Conservation (phyloP, 164 flowering plant genomes). For the Kingdonia uniflora region DNA sequence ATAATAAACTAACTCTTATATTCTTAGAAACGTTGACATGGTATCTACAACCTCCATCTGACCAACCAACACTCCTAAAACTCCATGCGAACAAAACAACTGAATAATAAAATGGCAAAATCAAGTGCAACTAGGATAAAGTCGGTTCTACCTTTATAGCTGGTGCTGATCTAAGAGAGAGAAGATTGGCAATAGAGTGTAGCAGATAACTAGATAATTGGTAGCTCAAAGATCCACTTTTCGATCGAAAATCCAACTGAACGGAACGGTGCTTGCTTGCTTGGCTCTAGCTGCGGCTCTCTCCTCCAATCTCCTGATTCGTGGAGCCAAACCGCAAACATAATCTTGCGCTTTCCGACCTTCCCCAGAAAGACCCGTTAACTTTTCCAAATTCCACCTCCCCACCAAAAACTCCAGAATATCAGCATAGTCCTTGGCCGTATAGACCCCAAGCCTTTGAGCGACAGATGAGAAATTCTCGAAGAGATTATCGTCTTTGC, state of each 20-base stretch:
- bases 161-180: conserved; percentile 1
- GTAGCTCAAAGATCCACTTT: conserved; percentile 33
- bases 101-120: background rate
- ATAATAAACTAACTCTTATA: too few relatives aligned
- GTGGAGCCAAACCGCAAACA: conserved; percentile 45
- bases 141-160: background rate
- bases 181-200: conserved; percentile 2
- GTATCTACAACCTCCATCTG: too few relatives aligned
- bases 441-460: conserved; percentile 56
- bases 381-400: conserved; percentile 48
- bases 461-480: conserved; percentile 60
- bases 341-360: conserved; percentile 62
- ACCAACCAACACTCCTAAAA: too few relatives aligned
- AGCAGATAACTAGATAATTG: background rate
- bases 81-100: background rate
- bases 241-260: conserved; percentile 61
- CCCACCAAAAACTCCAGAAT: conserved; percentile 62
- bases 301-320: conserved; percentile 42
- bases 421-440: conserved; percentile 53
- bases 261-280: conserved; percentile 27
- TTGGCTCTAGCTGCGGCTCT: conserved; percentile 35
- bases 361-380: conserved; percentile 55
- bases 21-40: too few relatives aligned
- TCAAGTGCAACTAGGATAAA: background rate
- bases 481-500: conserved; percentile 38